Evolutionary conservation across 169 alveolate species (phyloP), one percentile per base, ranked within the genome.

Genomic region (Amoebophrya sp.): DNA sequence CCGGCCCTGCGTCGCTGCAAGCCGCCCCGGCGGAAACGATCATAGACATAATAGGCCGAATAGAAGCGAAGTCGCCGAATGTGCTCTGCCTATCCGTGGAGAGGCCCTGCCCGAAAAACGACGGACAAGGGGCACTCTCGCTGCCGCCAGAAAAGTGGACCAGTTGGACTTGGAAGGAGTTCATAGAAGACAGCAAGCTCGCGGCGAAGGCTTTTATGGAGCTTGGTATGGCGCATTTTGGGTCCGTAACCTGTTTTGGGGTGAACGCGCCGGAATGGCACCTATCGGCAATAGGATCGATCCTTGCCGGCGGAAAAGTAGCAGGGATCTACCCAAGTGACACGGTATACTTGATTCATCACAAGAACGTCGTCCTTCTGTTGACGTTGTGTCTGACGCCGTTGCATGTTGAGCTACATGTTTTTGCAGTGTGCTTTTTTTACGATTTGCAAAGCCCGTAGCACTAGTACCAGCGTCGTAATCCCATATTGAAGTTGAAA

Each of bases 91-190:
- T 25, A 25, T 7, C 83, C 83, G 83, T 18, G 83, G 83, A 66
- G 35, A 2, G 83, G 83, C 83, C 83, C 35, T 66, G 83, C 18
- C 83, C 83, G 83, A 66, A 66, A 25, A 66, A 66, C 83, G 83
- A 66, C 35, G 83, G 83, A 3, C 12, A 66, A n/a, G 83, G 83
- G 32, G 83, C 83, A 25, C 35, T 12, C 10, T 18, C 83, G 29
- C 83, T 66, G 83, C 83, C 29, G 29, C 83, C 32, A 25, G 29
- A 18, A 2, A 18, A 25, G 83, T 66, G 83, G 83, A 66, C 29
- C 35, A 66, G 32, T 7, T 66, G 83, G 83, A 66, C 83, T 2
- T 66, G 83, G 83, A 66, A 66, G 83, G 39, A 66, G 83, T 66
- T 7, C 35, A n/a, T n/a, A 1, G 83, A 18, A 7, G 83, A 66